Percentiles rank a stretch among this genome's conserved stretches.
phyloP scores from a whole-genome alignment of 257 asterid genomes.

The Nemophila menziesii region DNA sequence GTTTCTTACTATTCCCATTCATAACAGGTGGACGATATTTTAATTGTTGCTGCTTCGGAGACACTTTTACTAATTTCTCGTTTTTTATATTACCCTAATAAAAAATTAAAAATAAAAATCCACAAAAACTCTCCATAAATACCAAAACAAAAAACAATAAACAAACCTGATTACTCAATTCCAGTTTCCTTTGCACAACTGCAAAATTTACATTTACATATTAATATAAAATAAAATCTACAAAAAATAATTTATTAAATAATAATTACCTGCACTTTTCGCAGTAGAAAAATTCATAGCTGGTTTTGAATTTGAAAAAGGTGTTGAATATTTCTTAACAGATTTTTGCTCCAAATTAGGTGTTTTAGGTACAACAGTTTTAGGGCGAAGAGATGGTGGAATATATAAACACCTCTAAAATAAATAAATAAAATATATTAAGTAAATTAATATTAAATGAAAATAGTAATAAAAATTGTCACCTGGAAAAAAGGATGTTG shows the following conservation, averaged over 20 bases:
- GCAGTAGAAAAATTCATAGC: conserved; percentile 28
- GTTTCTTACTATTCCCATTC: conserved; percentile 40
- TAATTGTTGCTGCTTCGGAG: conserved; percentile 57
- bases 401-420: conserved; percentile 69
- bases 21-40: conserved; percentile 60
- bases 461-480: neutral
- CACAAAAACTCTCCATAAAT: neutral
- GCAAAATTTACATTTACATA: too few species aligned
- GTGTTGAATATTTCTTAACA: conserved; percentile 30
- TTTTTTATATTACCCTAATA: conserved; percentile 32
- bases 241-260: too few species aligned
- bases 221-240: neutral
- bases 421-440: conserved; percentile 3
- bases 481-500: conserved; percentile 97
- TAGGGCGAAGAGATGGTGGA: conserved; percentile 76
- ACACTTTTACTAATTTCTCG: conserved; percentile 31
- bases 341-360: conserved; percentile 41
- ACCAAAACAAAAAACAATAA: neutral
- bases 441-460: neutral
- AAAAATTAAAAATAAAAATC: conserved; percentile 2
- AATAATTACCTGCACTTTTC: conserved; percentile 38
- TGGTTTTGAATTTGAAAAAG: conserved; percentile 36
- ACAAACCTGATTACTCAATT: conserved; percentile 55
- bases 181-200: conserved; percentile 82
- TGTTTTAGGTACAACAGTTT: conserved; percentile 45